Conservation (phyloP, 73 alveolate genomes). For the Tetrahymena malaccensis region DNA sequence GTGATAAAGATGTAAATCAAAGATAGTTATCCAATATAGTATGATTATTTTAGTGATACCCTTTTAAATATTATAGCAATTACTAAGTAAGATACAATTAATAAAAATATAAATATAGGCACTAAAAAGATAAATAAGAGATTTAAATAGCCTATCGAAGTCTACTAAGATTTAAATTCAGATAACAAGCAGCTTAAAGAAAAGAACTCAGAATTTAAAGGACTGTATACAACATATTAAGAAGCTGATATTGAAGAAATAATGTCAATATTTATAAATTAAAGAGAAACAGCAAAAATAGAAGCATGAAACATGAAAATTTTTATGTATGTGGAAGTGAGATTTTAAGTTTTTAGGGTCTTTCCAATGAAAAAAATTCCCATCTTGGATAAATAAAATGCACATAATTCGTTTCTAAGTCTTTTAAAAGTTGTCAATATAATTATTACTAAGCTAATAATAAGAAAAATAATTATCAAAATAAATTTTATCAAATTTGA, state of each 20-base stretch:
- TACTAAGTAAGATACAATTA: background rate
- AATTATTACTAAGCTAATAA: background rate
- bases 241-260: background rate
- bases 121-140: background rate
- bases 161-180: background rate
- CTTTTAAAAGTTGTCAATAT: background rate
- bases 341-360: background rate
- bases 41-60: background rate
- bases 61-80: too few species aligned
- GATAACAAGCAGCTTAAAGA: background rate
- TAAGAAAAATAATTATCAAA: background rate
- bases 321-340: background rate
- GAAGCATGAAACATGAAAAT: background rate
- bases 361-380: background rate
- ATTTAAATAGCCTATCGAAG: background rate
- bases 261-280: background rate
- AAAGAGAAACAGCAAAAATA: background rate
- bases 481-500: too few species aligned
- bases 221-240: background rate
- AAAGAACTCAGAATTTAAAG: background rate
- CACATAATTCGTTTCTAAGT: background rate
- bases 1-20: background rate
- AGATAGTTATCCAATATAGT: background rate
- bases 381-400: background rate
- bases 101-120: background rate